Base-by-base conservation (phyloP, 2,329 filamentous ascomycete genomes). In the Phialophora verrucosa region DNA sequence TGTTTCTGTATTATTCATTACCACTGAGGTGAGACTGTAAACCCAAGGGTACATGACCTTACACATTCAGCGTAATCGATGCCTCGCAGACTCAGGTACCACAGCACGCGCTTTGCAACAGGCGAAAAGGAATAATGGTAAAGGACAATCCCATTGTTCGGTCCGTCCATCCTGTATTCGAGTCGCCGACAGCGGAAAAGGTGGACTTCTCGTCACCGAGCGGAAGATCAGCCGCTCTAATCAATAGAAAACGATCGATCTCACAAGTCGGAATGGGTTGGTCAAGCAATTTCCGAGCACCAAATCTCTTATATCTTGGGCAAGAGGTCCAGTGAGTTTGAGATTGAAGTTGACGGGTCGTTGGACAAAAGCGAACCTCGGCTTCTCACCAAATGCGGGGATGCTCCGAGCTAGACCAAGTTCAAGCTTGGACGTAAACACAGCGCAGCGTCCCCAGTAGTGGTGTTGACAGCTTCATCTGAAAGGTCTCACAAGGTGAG, bases 31-130 rank as follows among this genome's bases (percentile, higher is more conserved):
- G 25, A 42, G 35, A 35, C 35, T 17, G 10, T 31, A 32, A 20
- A 50, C 14, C 8, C 17, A 27, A 29, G n/a, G 11, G n/a, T 55
- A 31, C 14, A 27, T 27, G 27, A 35, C 81, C 85, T 76, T 80
- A 90, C 87, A 72, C 89, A 91, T 87, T 91, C 84, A 58, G 82
- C 83, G 73, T 89, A 91, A 0, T 84, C 82, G 54, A 92, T 89
- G 29, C 83, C 83, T 50, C 89, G 85, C 3, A 92, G 83, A 47
- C 83, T 81, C 12, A 92, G 80, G 74, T 92, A 92, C 88, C 88
- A 91, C 29, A 84, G 77, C 31, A 91, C 76, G 66, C 88, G 80
- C 62, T 82, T 82, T 7, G 88, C 88, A 73, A 86, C 91, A 0
- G 89, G 88, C 11, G 89, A 91, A 73, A 81, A 83, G 0, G 81